These are phyloP conservation scores for Olyra latifolia DNA, from an alignment of 176 grass and related monocot species.

Conservation along the genomic window DNA sequence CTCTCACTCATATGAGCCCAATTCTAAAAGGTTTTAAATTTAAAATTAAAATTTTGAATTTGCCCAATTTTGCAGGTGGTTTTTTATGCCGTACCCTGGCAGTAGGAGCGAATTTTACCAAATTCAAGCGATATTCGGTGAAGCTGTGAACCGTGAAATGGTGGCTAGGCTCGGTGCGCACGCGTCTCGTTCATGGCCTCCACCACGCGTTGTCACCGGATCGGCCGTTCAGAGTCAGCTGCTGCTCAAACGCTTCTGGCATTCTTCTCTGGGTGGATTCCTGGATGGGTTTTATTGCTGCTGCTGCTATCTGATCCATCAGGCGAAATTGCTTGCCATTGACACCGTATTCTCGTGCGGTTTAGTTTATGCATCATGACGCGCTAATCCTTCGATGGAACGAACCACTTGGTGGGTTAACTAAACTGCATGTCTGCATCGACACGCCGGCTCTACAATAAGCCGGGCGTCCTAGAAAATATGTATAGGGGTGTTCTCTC, in stretches of 20 bases:
- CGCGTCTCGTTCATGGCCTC: background rate
- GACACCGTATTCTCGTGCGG: background rate
- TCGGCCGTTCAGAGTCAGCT: background rate
- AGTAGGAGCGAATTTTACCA: no score
- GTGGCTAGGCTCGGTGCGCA: background rate
- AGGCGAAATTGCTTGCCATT: background rate
- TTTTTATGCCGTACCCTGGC: no score
- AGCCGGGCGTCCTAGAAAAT: background rate
- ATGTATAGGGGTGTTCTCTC: no score
- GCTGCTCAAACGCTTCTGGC: background rate
- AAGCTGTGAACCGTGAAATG: no score
- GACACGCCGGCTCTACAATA: background rate
- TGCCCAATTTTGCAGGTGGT: no score
- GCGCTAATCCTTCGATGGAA: background rate
- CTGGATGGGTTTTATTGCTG: background rate
- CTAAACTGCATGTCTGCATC: background rate
- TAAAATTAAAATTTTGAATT: no score
- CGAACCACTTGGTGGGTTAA: background rate
- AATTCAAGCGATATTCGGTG: no score
- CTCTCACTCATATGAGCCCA: no score
- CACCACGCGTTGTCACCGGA: background rate
- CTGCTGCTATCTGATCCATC: background rate
- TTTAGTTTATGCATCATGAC: slow-evolving; percentile 2
- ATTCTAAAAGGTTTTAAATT: no score
- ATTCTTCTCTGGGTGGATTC: background rate